Percentiles rank a stretch among this genome's conserved stretches.
Evolutionary conservation across 2,329 filamentous ascomycete species (phyloP).

Genomic region (Torrubiellomyces zombiae): DNA sequence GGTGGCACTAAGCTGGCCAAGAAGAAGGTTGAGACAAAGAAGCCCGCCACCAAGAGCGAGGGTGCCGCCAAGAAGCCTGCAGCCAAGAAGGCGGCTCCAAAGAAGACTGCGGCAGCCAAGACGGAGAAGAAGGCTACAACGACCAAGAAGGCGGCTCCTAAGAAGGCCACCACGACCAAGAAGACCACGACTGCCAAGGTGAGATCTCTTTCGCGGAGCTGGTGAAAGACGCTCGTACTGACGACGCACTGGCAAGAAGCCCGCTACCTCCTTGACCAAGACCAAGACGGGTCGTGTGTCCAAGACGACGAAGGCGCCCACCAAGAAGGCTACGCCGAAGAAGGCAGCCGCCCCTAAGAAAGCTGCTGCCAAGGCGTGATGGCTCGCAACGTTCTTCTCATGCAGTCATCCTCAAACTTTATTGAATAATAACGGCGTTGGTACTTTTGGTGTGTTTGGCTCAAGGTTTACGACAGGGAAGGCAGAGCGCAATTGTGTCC

Average conservation of each 20-base stretch:
- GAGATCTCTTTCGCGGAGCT: no score
- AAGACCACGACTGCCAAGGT: constrained; percentile 15
- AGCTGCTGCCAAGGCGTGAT: constrained; percentile 25
- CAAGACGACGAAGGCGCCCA: constrained; percentile 40
- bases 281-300: constrained; percentile 77
- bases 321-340: constrained; percentile 30
- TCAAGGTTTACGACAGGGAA: no score
- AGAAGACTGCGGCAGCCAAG: constrained; percentile 15
- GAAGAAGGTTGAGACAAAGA: constrained; percentile 38
- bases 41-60: constrained; percentile 17
- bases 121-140: constrained; percentile 10
- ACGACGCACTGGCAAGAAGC: constrained; percentile 10
- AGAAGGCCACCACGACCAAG: constrained; percentile 22
- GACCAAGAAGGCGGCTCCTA: constrained; percentile 8
- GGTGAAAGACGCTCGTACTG: no score
- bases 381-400: no score
- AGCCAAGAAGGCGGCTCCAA: constrained; percentile 14
- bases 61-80: constrained; percentile 16
- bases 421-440: no score
- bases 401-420: no score
- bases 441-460: no score
- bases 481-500: no score
- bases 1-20: constrained; percentile 86
- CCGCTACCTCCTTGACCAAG: constrained; percentile 43
- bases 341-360: constrained; percentile 29